These are phyloP conservation scores for Ciborinia camelliae DNA, from an alignment of 2,329 filamentous ascomycete species.

Conservation along the genomic window DNA sequence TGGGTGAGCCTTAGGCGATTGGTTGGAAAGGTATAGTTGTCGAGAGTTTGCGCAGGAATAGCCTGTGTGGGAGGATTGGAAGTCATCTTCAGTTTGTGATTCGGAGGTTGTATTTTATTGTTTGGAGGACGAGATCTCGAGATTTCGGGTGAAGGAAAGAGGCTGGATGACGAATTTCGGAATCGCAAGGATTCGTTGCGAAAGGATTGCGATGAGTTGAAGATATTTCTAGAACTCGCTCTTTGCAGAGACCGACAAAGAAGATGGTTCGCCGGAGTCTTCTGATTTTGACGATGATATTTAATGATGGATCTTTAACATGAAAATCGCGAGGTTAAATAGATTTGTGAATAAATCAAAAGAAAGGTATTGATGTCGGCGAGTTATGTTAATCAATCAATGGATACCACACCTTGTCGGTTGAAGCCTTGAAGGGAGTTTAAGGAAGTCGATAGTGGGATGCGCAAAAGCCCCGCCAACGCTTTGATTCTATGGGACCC, in stretches of 20 bases:
- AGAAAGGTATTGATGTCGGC: neutral
- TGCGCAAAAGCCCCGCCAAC: constrained; percentile 9
- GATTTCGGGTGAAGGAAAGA: neutral
- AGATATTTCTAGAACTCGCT: neutral
- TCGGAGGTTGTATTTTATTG: neutral
- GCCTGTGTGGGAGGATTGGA: constrained; percentile 20
- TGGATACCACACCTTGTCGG: neutral
- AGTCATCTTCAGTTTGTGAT: constrained; percentile 21
- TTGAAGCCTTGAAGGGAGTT: neutral
- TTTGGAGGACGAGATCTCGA: neutral
- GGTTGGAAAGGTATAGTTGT: constrained; percentile 56
- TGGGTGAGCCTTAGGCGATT: constrained; percentile 56
- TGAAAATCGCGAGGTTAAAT: neutral
- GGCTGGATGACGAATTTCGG: constrained; percentile 19
- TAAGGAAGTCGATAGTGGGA: neutral
- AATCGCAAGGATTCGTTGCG: constrained; percentile 6
- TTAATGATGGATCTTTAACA: neutral
- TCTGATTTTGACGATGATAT: neutral
- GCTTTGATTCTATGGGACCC: neutral
- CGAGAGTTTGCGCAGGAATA: constrained; percentile 28
- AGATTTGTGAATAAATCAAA: constrained; percentile 8
- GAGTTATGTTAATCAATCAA: neutral
- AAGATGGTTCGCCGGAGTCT: neutral
- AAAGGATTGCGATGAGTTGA: constrained; percentile 11
- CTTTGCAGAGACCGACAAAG: constrained; percentile 5